Percentiles rank a stretch among this genome's conserved stretches.
Evolutionary conservation across 1,284 basidiomycete genomes (phyloP).

Genomic region (Cryptococcus sp.): DNA sequence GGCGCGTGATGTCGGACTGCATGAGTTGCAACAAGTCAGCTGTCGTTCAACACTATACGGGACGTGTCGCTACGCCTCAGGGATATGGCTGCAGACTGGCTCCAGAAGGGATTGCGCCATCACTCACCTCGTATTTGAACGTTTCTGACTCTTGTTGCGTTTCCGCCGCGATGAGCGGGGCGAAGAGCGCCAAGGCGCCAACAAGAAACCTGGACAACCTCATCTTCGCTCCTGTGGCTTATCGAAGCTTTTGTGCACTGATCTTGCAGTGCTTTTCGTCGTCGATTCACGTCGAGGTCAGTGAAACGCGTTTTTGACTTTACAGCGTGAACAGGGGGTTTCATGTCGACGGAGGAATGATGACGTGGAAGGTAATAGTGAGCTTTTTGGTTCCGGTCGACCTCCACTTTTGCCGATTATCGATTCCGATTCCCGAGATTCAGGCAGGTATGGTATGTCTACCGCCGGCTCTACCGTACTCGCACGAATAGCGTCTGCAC

Average conservation of each 20-base stretch:
- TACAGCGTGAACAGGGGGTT: too few species aligned
- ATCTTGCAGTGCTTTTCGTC: neutral
- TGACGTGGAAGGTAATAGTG: conserved; percentile 4
- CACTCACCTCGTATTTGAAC: conserved; percentile 70
- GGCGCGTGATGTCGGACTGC: conserved; percentile 86
- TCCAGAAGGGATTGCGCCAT: conserved; percentile 7
- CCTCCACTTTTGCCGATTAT: conserved; percentile 1
- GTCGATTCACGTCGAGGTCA: neutral
- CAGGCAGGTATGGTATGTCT: too few species aligned
- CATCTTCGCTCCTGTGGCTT: conserved; percentile 15
- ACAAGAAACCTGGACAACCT: conserved; percentile 24
- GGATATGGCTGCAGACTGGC: neutral
- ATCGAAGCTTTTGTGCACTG: neutral
- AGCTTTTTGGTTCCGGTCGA: neutral
- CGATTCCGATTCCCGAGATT: neutral
- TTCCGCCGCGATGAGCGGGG: conserved; percentile 60
- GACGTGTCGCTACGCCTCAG: too few species aligned
- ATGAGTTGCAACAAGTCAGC: conserved; percentile 2
- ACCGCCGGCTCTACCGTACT: neutral
- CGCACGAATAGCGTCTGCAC: neutral
- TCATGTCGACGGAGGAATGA: neutral
- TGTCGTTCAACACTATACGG: neutral
- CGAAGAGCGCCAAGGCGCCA: conserved; percentile 52
- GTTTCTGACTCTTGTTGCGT: conserved; percentile 60
- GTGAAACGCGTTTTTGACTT: too few species aligned